Evolutionary conservation across 345 rosid species (phyloP), one percentile per base, ranked within the genome.

Genomic region (Moricandia moricandioides): DNA sequence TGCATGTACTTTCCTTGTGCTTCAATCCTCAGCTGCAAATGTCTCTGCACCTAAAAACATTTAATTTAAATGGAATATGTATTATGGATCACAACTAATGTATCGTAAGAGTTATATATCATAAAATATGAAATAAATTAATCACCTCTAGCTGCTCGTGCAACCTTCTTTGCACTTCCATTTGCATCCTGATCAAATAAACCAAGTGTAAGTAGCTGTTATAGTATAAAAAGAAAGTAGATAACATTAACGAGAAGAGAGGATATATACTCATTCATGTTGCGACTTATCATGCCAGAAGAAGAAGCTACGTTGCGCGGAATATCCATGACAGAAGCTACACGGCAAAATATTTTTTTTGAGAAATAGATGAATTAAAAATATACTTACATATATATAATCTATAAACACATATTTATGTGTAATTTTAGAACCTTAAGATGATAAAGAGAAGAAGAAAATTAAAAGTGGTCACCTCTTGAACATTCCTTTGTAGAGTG

Each of bases 1-100:
- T 96, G 99, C 97, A 96, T 96, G 84, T 96, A 96, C 65, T 96
- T 92, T 62, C 98, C 99, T 77, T 96, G 97, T 56, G 99, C 99
- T 77, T 96, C 99, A 74, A 93, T 96, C 89, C 99, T 88, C 65
- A 96, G 75, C 62, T 96, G 99, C 43, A 96, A 88, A 85, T 91
- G 99, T 71, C 92, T 87, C 72, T 96, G 99, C 69, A 96, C 98
- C 99, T 96, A 81, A 18, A 75, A 49, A 21, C 24, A 16, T n/a
- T 34, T 12, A 7, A 16, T n/a, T 34, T 12, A 7, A 31, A 35
- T 71, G 17, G 47, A 70, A 65, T 63, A 51, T 40, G 45, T 27
- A 54, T 39, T 2, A n/a, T 63, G 29, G 9, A 26, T 49, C 4
- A 9, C 3, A 24, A 7, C 43, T 14, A 11, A n/a, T 4, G 3